Evolutionary conservation across 2,329 filamentous ascomycete species (phyloP), one percentile per base, ranked within the genome.

Genomic region (Ophiostoma perfectum): DNA sequence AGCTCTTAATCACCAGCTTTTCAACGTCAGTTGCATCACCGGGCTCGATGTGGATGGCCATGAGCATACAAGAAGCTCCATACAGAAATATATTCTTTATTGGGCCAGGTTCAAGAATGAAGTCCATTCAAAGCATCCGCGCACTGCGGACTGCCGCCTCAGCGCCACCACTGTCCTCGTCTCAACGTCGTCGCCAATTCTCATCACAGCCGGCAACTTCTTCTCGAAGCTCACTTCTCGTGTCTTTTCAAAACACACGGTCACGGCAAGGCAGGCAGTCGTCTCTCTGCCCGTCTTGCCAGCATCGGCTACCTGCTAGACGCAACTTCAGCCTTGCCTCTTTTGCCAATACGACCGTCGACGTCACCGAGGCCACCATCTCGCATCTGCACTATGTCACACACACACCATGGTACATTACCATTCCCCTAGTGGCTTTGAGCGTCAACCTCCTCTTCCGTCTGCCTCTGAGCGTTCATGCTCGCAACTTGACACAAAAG

Each of bases 381-480:
- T 74, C 79, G 47, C 76, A 76, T 63, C 67, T 82, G 9, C 84
- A 87, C 73, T 68, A 70, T 38, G 55, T 73, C 64, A 77, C 78
- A 38, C 79, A 80, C 49, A 74, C 82, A 1, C 83, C 84, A 1
- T 87, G 85, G 85, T 85, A 78, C 72, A 71, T 85, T 44, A 78
- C 80, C 41, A 83, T 87, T 64, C 84, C 85, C 4, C 76, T 83
- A n/a, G 76, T 83, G 14, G 82, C 83, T 6, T 70, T 85, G 2
- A 70, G 70, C 49, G 70, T 74, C 62, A 73, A 71, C 74, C 72
- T 80, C 52, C 68, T 79, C 64, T 73, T 82, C 69, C 79, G 84
- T 14, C 74, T 85, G 4, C 85, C 85, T 5, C 76, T 82, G 6
- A 78, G 77, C 47, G 71, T 79, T 68, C 81, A 85, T 73, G 69